Evolutionary conservation across 202 grass and related monocot genomes (phyloP), one percentile per base, ranked within the genome.

Genomic region (Elaeis oleifera): DNA sequence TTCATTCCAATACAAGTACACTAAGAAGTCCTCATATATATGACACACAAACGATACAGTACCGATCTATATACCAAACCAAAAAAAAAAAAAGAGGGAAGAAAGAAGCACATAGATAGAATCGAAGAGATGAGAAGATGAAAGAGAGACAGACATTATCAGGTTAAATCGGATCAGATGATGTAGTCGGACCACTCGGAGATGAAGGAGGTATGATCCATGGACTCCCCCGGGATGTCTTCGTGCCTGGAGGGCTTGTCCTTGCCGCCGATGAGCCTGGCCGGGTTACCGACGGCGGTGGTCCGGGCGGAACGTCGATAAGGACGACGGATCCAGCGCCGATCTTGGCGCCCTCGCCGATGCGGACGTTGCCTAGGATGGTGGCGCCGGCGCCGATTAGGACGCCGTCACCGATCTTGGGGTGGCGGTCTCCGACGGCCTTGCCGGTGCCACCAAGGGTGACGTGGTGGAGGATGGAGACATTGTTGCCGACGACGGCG

Each of bases 121-220:
- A 39, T 13, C 11, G 36, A 39, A 39, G 36, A 39, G 1, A 39
- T 39, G 36, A 39, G 36, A 39, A 39, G 32, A 39, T 39, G 36
- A 39, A 39, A 39, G 1, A 39, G 36, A 11, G 8, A 11, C 9
- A 39, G 36, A 39, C 36, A 13, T 13, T 39, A 39, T 39, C 2
- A 39, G 32, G 1, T 39, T 39, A 39, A 7, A 1, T 39, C 36
- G 3, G 36, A 39, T 68, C 52, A 95, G 32, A 96, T 96, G 64
- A 39, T 79, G 75, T 96, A 96, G 75, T 96, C 79, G 2, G 78
- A 90, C 86, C 90, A 95, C 74, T 86, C 82, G 49, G 83, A 77
- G 58, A 96, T 90, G 66, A 90, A 96, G 23, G 73, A 90, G 29
- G 91, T 96, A 54, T 96, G 90, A 58, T 96, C 90, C 90, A 96